These are phyloP conservation scores for Centaurea solstitialis DNA, from an alignment of 129 eudicot genomes.

Conservation along the genomic window DNA sequence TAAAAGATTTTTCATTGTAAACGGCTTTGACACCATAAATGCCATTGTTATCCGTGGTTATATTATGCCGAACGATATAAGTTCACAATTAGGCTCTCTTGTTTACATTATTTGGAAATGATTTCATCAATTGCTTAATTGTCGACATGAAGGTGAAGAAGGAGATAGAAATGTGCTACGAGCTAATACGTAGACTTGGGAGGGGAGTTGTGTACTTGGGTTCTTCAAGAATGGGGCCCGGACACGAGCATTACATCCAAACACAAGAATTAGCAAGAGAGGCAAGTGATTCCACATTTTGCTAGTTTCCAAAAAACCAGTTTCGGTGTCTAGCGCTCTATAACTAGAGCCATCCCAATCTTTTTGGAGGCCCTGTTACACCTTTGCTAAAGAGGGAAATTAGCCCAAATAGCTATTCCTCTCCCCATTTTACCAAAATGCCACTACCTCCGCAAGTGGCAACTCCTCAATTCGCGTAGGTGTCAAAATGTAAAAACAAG, in stretches of 20 bases:
- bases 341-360: too few relatives aligned
- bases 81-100: neutral
- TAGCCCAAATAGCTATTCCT: too few relatives aligned
- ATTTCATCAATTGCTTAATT: neutral
- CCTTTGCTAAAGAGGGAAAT: too few relatives aligned
- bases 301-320: neutral
- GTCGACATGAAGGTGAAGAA: constrained; percentile 62
- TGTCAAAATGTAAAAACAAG: too few relatives aligned
- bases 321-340: neutral
- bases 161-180: constrained; percentile 85
- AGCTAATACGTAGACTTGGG: constrained; percentile 81
- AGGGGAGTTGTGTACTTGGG: constrained; percentile 96
- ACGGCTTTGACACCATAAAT: neutral
- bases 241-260: constrained; percentile 71
- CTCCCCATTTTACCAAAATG: too few relatives aligned
- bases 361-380: too few relatives aligned
- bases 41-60: neutral
- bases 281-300: constrained; percentile 43
- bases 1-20: too few relatives aligned
- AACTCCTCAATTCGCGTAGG: too few relatives aligned
- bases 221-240: constrained; percentile 79
- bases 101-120: neutral
- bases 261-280: constrained; percentile 68
- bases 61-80: neutral
- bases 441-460: too few relatives aligned